These are phyloP conservation scores for Pseudogymnoascus sp. DNA, from an alignment of 2,329 filamentous ascomycete genomes.

Conservation along the genomic window DNA sequence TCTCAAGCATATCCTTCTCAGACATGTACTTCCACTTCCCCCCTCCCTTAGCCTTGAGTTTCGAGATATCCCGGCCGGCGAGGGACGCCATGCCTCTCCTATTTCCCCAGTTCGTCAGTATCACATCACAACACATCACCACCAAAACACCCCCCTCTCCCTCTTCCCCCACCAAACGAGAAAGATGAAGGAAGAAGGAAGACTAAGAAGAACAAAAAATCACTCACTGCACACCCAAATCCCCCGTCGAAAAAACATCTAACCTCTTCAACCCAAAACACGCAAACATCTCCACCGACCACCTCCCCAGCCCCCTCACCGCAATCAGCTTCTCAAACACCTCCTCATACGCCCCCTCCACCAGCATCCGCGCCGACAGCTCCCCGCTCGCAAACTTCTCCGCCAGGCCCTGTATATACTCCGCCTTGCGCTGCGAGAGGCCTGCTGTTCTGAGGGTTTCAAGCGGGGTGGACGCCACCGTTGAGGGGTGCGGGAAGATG, in stretches of 20 bases:
- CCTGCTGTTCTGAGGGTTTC: conserved; percentile 71
- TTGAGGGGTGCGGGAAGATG: conserved; percentile 65
- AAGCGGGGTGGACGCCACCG: conserved; percentile 58
- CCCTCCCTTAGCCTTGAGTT: conserved; percentile 68
- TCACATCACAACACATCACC: not conserved
- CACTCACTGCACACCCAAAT: conserved; percentile 77
- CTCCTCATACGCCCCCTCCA: conserved; percentile 75
- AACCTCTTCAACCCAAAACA: conserved; percentile 89
- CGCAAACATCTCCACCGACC: conserved; percentile 98
- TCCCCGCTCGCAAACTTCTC: conserved; percentile 71
- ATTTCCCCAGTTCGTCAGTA: conserved; percentile 8
- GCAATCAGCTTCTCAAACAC: conserved; percentile 74
- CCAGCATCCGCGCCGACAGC: conserved; percentile 65
- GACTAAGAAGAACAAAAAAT: not conserved
- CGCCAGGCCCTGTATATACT: conserved; percentile 83
- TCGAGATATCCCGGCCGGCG: conserved; percentile 70
- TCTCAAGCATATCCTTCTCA: conserved; percentile 82
- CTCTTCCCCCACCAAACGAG: not conserved
- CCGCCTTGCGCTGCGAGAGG: conserved; percentile 87
- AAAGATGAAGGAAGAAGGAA: not conserved
- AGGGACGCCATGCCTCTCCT: conserved; percentile 83
- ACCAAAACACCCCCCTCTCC: not conserved
- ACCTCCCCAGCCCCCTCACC: conserved; percentile 76
- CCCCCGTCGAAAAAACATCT: conserved; percentile 88
- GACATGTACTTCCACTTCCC: conserved; percentile 98